Evolutionary conservation across 768 basidiomycete genomes (phyloP), one percentile per base, ranked within the genome.

Genomic region (Boletus sensibilis): DNA sequence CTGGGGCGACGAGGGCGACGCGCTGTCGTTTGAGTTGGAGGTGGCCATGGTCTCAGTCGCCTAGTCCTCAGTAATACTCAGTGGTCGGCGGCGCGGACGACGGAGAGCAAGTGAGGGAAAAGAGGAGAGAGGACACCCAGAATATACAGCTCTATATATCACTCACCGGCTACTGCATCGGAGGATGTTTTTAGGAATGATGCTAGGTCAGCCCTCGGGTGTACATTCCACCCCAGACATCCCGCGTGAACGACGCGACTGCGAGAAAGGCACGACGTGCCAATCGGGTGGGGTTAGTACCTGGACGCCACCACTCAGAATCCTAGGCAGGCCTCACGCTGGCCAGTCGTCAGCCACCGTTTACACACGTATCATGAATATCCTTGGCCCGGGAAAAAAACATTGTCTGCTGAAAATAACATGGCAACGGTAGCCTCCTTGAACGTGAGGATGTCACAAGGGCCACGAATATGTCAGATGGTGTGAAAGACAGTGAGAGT

Each of bases 401-500:
- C 5, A n/a, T n/a, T 21, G 20, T 16, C 31, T 11, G 39, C 29
- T 10, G 3, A 55, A 39, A 55, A 54, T 54, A 54, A 11, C 29
- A n/a, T 8, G 11, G 46, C 4, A 21, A 31, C 14, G 5, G 20
- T 21, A 14, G 31, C 23, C 29, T 40, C 5, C 25, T 35, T 14
- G 33, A 20, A 33, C 51, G 35, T n/a, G 33, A 7, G 31, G 23
- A 25, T 35, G 39, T 48, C 44, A 27, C 16, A 27, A 21, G 40
- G n/a, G 23, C 7, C 21, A 13, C 2, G 12, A n/a, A 12, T 1
- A 20, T 18, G 50, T 18, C 40, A 40, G 41, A n/a, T 29, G 25
- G 40, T 54, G 51, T 29, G 41, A 54, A 37, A 31, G 53, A 43
- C 41, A 14, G 41, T 31, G 53, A 44, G 42, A 50, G n/a, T 27